Evolutionary conservation across 2,329 filamentous ascomycete genomes (phyloP).

Genomic region (Aspergillus sp.): DNA sequence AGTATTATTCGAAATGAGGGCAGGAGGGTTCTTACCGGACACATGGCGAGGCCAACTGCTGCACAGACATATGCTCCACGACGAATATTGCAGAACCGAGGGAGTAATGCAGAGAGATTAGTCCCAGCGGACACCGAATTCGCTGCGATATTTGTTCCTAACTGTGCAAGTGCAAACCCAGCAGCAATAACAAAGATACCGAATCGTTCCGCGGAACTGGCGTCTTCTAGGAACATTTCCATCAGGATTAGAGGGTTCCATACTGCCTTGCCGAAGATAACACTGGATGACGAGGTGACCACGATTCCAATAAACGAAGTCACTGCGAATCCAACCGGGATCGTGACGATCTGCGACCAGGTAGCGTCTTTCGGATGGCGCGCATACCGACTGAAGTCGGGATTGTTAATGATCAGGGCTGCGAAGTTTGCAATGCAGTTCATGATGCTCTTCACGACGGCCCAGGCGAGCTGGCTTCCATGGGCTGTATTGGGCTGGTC

Average conservation of each 20-base stretch:
- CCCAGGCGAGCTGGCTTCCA: neutral
- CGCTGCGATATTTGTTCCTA: slow-evolving; percentile 12
- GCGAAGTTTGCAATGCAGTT: neutral
- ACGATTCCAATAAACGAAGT: slow-evolving; percentile 13
- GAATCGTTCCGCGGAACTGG: slow-evolving; percentile 14
- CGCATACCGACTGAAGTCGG: slow-evolving; percentile 15
- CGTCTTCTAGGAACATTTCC: neutral
- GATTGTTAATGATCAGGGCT: slow-evolving; percentile 1
- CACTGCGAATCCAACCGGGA: slow-evolving; percentile 10
- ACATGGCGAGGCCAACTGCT: too few species aligned
- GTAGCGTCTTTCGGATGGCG: slow-evolving; percentile 4
- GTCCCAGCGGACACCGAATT: slow-evolving; percentile 13
- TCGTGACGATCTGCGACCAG: slow-evolving; percentile 9
- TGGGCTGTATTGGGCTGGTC: neutral
- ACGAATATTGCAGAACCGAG: slow-evolving; percentile 3
- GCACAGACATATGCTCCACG: slow-evolving; percentile 12
- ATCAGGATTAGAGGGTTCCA: slow-evolving; percentile 15
- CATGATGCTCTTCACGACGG: neutral
- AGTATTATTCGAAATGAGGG: too few species aligned
- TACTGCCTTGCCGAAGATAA: slow-evolving; percentile 12
- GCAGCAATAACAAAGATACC: slow-evolving; percentile 11
- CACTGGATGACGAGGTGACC: slow-evolving; percentile 8
- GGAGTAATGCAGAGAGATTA: slow-evolving; percentile 7
- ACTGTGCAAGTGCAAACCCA: slow-evolving; percentile 9
- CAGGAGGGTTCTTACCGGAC: too few species aligned